Conservation (phyloP, 352 stramenopile genomes). For the Globisporangium yorkense region DNA sequence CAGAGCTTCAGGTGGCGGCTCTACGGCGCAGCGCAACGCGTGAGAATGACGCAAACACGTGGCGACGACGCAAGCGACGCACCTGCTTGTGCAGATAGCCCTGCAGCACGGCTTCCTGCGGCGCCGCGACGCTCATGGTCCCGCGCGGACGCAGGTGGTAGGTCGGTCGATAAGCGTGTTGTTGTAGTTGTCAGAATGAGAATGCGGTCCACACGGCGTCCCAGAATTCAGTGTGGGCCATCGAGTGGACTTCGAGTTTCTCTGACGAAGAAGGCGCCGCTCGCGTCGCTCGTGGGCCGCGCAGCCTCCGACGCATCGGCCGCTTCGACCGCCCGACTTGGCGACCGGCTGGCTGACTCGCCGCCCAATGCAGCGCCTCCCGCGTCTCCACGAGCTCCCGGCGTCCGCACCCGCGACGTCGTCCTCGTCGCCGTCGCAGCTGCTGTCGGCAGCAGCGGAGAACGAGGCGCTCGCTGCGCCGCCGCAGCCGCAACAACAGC, state of each 20-base stretch:
- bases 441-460: neutral
- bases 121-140: constrained; percentile 41
- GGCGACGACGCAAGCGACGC: neutral
- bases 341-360: neutral
- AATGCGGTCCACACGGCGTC: neutral
- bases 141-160: no score
- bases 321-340: neutral
- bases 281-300: no score
- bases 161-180: neutral
- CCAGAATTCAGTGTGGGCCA: neutral
- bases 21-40: constrained; percentile 17
- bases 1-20: constrained; percentile 84
- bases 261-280: no score
- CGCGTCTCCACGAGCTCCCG: neutral
- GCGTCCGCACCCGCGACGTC: no score
- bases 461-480: no score
- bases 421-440: neutral
- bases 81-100: constrained; percentile 86
- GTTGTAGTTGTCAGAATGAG: neutral
- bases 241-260: neutral
- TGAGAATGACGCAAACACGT: constrained; percentile 1
- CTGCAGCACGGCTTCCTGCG: constrained; percentile 54
- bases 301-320: no score
- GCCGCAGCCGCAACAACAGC: neutral
- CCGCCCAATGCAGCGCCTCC: neutral